Conservation (phyloP, 139 green algal genomes). For the Bryopsis sp. region DNA sequence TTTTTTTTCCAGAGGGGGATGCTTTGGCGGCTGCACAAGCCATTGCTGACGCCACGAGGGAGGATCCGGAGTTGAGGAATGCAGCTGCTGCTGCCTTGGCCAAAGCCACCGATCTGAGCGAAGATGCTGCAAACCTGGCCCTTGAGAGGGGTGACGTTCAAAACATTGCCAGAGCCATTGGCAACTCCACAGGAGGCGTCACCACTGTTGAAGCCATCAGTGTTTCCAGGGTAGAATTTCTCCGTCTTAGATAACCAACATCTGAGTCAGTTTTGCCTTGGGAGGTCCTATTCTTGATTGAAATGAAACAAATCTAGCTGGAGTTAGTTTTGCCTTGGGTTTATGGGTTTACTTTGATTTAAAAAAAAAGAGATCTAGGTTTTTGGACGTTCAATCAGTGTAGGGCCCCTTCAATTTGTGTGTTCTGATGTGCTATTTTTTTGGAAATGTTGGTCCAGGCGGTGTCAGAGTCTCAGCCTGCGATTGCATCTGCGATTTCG, state of each 20-base stretch:
- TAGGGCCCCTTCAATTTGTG: not conserved
- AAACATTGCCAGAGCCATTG: not conserved
- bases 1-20: not conserved
- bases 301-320: no score
- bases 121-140: not conserved
- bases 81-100: not conserved
- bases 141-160: not conserved
- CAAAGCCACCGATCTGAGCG: not conserved
- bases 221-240: not conserved
- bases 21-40: not conserved
- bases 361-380: constrained; percentile 9
- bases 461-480: not conserved
- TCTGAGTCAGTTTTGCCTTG: not conserved
- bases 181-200: not conserved
- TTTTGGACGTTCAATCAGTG: not conserved
- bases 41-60: not conserved
- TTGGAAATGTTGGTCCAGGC: not conserved
- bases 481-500: not conserved
- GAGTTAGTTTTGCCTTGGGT: no score
- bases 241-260: not conserved
- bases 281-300: no score
- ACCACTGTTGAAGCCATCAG: not conserved
- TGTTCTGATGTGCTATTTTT: not conserved
- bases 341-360: not conserved
- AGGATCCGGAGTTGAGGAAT: not conserved